Evolutionary conservation across 2,329 filamentous ascomycete genomes (phyloP).

Genomic region (Leptographium lundbergii): DNA sequence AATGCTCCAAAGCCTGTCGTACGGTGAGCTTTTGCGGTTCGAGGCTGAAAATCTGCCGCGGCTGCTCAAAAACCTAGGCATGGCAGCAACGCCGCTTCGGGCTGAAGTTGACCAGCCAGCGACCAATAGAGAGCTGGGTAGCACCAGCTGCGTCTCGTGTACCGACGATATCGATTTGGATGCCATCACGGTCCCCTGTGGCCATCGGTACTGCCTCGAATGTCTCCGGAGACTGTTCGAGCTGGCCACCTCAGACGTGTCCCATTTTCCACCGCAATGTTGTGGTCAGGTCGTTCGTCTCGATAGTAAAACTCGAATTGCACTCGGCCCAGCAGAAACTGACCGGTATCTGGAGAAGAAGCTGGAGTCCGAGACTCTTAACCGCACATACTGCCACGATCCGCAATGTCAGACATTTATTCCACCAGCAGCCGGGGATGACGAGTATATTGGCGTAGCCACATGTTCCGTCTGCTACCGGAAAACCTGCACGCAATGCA

Average conservation of each 20-base stretch:
- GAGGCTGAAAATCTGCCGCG: not conserved
- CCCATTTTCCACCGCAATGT: conserved; percentile 39
- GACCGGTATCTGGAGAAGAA: conserved; percentile 26
- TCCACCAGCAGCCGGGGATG: conserved; percentile 14
- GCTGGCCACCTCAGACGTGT: conserved; percentile 29
- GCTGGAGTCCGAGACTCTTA: conserved; percentile 29
- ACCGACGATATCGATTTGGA: not conserved
- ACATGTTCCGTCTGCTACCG: not conserved
- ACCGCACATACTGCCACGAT: conserved; percentile 36
- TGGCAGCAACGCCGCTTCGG: not conserved
- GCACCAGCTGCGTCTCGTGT: not conserved
- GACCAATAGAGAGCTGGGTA: not conserved
- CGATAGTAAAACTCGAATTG: conserved; percentile 19
- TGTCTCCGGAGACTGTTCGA: conserved; percentile 33
- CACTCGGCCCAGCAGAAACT: conserved; percentile 15
- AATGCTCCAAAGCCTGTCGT: not conserved
- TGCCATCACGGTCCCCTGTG: conserved; percentile 17
- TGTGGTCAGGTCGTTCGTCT: conserved; percentile 29
- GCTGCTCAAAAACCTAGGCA: not conserved
- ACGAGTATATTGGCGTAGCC: not conserved
- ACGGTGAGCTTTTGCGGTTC: not conserved
- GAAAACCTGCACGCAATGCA: conserved; percentile 31
- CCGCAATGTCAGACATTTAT: conserved; percentile 33
- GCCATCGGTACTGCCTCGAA: conserved; percentile 34
- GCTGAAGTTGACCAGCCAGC: not conserved